Evolutionary conservation across 129 eudicot species (phyloP).

Genomic region (Rutidosis leptorrhynchoides): DNA sequence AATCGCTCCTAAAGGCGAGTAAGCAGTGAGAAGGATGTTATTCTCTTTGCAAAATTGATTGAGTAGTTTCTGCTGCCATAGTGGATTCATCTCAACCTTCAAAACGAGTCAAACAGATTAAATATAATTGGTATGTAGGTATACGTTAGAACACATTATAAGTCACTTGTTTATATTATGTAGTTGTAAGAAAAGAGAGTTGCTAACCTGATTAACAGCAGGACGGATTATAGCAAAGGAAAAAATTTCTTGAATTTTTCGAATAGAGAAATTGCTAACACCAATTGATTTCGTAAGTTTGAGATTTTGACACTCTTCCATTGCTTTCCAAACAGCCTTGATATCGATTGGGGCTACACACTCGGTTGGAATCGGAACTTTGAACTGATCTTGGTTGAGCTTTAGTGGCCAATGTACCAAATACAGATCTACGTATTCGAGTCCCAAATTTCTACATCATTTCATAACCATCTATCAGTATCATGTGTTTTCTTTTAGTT

Average conservation of each 20-base stretch:
- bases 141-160: no score
- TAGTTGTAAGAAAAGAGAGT: neutral
- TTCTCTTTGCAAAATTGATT: conserved; percentile 46
- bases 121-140: no score
- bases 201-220: conserved; percentile 52
- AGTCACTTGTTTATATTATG: neutral
- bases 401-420: conserved; percentile 54
- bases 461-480: no score
- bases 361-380: conserved; percentile 38
- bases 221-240: conserved; percentile 57
- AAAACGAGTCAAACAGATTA: neutral
- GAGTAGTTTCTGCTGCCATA: conserved; percentile 53
- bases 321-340: conserved; percentile 55
- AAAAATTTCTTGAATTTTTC: conserved; percentile 35
- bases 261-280: conserved; percentile 54
- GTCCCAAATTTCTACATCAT: conserved; percentile 46
- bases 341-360: conserved; percentile 36
- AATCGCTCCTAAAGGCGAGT: conserved; percentile 58
- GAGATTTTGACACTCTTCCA: conserved; percentile 63
- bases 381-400: conserved; percentile 21
- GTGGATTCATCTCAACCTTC: conserved; percentile 65
- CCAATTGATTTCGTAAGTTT: conserved; percentile 62
- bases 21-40: conserved; percentile 43
- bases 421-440: conserved; percentile 56
- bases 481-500: no score